Conservation (phyloP, 768 basidiomycete species). For the Calocera cornea region DNA sequence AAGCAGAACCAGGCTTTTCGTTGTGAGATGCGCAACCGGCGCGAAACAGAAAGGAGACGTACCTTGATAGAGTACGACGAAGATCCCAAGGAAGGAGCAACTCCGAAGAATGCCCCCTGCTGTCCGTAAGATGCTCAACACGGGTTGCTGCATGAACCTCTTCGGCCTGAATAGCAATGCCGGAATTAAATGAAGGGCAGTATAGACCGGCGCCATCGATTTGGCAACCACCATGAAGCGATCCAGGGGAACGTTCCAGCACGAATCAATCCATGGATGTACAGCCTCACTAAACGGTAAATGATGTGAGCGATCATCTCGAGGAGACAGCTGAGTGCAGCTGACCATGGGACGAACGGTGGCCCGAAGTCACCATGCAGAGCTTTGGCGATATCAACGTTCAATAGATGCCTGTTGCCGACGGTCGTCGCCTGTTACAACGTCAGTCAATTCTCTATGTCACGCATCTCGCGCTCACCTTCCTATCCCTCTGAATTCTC, state of each 20-base stretch:
- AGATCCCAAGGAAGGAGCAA: conserved; percentile 73
- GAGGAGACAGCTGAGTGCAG: neutral
- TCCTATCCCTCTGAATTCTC: conserved; percentile 37
- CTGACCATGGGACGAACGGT: conserved; percentile 26
- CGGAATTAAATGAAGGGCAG: conserved; percentile 81
- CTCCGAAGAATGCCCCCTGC: conserved; percentile 64
- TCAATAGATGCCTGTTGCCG: neutral
- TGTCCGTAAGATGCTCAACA: conserved; percentile 49
- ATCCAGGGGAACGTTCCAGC: conserved; percentile 43
- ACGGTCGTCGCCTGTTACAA: neutral
- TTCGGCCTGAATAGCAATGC: conserved; percentile 67
- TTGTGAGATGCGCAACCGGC: neutral
- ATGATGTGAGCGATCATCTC: neutral
- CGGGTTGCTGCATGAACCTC: conserved; percentile 50
- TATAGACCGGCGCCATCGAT: conserved; percentile 67
- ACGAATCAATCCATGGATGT: conserved; percentile 60
- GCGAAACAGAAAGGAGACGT: conserved; percentile 17
- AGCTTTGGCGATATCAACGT: neutral
- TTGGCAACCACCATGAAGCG: conserved; percentile 69
- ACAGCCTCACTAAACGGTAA: conserved; percentile 40
- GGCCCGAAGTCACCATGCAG: conserved; percentile 32
- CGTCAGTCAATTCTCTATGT: neutral
- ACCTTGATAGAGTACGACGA: conserved; percentile 76
- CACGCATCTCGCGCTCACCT: conserved; percentile 26
- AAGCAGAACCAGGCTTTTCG: conserved; percentile 46